These are phyloP conservation scores for Cyberlindnera subsufficiens DNA, from an alignment of 805 yeast species.

Conservation along the genomic window DNA sequence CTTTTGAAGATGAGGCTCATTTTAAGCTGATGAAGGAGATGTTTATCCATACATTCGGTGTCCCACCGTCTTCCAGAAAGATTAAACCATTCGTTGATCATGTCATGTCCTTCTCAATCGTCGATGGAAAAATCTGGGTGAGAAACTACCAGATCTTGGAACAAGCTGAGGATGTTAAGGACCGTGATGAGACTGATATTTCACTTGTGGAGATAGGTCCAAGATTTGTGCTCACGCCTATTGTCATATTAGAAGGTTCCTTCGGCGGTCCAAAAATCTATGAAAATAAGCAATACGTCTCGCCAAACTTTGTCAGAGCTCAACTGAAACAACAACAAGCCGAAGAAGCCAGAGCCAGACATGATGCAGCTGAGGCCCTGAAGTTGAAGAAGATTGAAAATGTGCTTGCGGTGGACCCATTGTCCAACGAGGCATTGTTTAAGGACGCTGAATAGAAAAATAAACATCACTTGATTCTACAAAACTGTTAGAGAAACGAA, in stretches of 20 bases:
- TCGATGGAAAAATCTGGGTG: constrained; percentile 92
- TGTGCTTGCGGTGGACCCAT: constrained; percentile 73
- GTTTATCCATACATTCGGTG: constrained; percentile 82
- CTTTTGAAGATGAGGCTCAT: constrained; percentile 69
- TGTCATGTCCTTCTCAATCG: constrained; percentile 87
- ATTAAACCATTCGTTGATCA: constrained; percentile 94
- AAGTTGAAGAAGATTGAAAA: constrained; percentile 72
- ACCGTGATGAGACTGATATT: constrained; percentile 53
- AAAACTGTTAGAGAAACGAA: constrained; percentile 3
- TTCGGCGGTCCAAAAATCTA: constrained; percentile 97
- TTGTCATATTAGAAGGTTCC: constrained; percentile 90
- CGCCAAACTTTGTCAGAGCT: constrained; percentile 93
- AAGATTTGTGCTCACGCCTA: constrained; percentile 86
- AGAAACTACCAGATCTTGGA: constrained; percentile 89
- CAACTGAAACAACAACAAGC: constrained; percentile 80
- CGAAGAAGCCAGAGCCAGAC: constrained; percentile 67
- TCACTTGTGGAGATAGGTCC: constrained; percentile 95
- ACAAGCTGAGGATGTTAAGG: constrained; percentile 46
- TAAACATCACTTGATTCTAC: neutral
- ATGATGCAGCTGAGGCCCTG: constrained; percentile 71
- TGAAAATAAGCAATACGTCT: constrained; percentile 93
- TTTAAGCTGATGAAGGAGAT: constrained; percentile 74
- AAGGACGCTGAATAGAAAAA: constrained; percentile 28
- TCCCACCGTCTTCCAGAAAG: constrained; percentile 89
- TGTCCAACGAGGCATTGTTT: constrained; percentile 72